These are phyloP conservation scores for Eleusine indica DNA, from an alignment of 176 grass and related monocot species.

Conservation along the genomic window DNA sequence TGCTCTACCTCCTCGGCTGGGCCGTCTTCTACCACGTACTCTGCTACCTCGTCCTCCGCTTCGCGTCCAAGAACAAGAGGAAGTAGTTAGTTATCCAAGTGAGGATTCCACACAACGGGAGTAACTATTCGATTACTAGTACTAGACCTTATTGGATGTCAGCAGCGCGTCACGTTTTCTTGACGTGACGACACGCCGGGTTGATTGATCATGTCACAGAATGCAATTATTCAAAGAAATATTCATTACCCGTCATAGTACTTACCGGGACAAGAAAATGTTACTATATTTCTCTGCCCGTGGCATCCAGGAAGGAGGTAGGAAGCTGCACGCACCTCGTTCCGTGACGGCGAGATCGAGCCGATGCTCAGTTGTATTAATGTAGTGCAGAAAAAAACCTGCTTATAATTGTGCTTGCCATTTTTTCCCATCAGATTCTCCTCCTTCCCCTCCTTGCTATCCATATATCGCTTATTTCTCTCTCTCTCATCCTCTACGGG, in stretches of 20 bases:
- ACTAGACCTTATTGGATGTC: neutral
- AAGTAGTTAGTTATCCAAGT: no score
- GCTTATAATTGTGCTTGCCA: no score
- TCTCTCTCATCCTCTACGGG: no score
- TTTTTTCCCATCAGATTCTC: no score
- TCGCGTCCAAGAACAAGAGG: constrained; percentile 73
- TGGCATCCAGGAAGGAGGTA: no score
- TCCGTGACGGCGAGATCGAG: no score
- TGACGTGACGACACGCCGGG: neutral
- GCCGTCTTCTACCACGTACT: constrained; percentile 64
- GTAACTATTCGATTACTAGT: neutral
- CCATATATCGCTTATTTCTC: no score
- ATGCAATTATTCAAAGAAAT: neutral
- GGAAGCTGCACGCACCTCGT: no score
- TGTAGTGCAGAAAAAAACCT: no score
- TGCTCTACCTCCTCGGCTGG: constrained; percentile 64
- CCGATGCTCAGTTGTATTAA: no score
- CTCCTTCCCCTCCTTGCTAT: no score
- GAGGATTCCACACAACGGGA: no score
- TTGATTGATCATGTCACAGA: neutral
- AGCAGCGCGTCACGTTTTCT: neutral
- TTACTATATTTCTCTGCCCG: neutral
- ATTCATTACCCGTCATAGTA: neutral
- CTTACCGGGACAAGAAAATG: neutral
- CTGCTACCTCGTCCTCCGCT: constrained; percentile 70